Evolutionary conservation across 169 alveolate species (phyloP).

Genomic region (Plasmodium gallinaceum): DNA sequence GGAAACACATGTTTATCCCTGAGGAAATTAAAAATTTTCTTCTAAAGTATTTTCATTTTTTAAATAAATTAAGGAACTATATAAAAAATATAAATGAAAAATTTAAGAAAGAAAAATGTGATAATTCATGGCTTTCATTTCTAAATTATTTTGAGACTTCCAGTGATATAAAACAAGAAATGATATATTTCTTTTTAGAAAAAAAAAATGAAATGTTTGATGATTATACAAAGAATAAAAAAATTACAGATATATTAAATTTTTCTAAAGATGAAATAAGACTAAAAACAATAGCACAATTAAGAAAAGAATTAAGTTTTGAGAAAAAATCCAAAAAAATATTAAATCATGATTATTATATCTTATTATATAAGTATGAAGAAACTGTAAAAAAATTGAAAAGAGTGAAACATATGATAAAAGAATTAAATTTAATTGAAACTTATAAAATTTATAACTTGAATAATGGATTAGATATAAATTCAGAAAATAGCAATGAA

Average conservation of each 20-base stretch:
- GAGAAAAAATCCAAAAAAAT: conserved; percentile 41
- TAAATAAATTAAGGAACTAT: conserved; percentile 50
- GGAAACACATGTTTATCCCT: conserved; percentile 69
- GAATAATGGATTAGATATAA: conserved; percentile 17
- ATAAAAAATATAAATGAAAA: conserved; percentile 11
- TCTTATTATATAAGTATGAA: conserved; percentile 48
- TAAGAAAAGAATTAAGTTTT: conserved; percentile 46
- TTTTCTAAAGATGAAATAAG: conserved; percentile 55
- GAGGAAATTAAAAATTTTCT: conserved; percentile 33
- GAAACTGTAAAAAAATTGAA: conserved; percentile 50
- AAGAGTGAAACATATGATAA: conserved; percentile 53
- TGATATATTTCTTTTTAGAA: conserved; percentile 42
- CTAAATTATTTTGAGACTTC: conserved; percentile 47
- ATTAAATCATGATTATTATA: conserved; percentile 45
- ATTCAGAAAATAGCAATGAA: conserved; percentile 23
- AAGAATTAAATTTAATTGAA: conserved; percentile 30
- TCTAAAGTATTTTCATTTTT: conserved; percentile 28
- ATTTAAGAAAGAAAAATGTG: conserved; percentile 22
- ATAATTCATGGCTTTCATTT: conserved; percentile 57
- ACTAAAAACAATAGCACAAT: conserved; percentile 56
- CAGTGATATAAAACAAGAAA: conserved; percentile 37
- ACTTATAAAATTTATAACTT: neutral
- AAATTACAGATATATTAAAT: conserved; percentile 28
- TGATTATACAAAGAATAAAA: neutral
- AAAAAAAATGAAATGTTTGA: conserved; percentile 1